Evolutionary conservation across 768 basidiomycete genomes (phyloP).

Genomic region (Tylopilus vinaceipallidus): DNA sequence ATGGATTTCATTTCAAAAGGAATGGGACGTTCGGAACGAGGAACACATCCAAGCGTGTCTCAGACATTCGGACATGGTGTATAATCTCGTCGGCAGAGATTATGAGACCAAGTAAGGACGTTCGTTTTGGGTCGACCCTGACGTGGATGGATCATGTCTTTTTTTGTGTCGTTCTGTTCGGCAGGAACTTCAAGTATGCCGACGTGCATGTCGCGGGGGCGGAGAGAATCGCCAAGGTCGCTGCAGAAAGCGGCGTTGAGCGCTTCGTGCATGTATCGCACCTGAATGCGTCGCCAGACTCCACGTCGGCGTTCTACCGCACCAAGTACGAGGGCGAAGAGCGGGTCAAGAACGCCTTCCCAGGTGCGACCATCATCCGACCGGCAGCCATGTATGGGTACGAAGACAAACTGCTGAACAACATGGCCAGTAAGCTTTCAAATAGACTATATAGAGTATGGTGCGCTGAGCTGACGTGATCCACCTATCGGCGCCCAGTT

Average conservation of each 20-base stretch:
- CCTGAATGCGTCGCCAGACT: constrained; percentile 80
- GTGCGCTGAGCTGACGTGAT: constrained; percentile 14
- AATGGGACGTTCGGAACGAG: constrained; percentile 93
- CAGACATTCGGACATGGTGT: constrained; percentile 93
- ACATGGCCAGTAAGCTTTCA: constrained; percentile 74
- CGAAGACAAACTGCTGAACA: constrained; percentile 92
- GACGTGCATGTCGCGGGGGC: constrained; percentile 84
- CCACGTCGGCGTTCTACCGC: constrained; percentile 80
- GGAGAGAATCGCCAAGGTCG: constrained; percentile 80
- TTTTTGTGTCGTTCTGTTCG: constrained; percentile 7
- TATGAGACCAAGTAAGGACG: constrained; percentile 90
- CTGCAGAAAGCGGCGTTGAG: constrained; percentile 72
- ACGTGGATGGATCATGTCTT: constrained; percentile 11
- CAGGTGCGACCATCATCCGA: constrained; percentile 82
- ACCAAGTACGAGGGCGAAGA: constrained; percentile 91
- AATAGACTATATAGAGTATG: background rate
- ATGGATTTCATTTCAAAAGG: constrained; percentile 48
- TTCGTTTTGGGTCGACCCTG: constrained; percentile 12
- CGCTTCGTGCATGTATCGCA: constrained; percentile 95
- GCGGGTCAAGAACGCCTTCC: constrained; percentile 79
- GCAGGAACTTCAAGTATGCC: constrained; percentile 83
- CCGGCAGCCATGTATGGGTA: constrained; percentile 88
- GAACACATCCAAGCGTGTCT: constrained; percentile 91
- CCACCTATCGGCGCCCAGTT: constrained; percentile 38
- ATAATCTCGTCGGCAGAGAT: constrained; percentile 92